These are phyloP conservation scores for Trichomonas gallinae DNA, from an alignment of 208 protist species.

Conservation along the genomic window DNA sequence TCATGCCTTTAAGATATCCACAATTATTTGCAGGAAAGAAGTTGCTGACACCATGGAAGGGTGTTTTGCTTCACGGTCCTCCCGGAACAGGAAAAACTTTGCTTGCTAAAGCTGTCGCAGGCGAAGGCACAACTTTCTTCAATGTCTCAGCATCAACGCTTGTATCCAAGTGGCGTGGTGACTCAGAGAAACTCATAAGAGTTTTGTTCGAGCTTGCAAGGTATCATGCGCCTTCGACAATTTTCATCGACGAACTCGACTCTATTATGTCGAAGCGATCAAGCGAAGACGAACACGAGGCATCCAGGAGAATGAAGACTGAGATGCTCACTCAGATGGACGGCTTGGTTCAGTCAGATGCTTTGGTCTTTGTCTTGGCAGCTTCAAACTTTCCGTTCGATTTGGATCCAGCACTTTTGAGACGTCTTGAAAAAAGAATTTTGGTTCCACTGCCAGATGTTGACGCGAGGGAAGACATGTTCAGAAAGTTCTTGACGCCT, in stretches of 20 bases:
- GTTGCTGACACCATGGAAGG: constrained; percentile 32
- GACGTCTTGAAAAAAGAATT: constrained; percentile 39
- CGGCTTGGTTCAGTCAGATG: constrained; percentile 24
- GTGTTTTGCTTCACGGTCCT: constrained; percentile 79
- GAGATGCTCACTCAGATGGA: constrained; percentile 45
- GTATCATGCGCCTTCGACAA: constrained; percentile 61
- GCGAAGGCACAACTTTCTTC: constrained; percentile 89
- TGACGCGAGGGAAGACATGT: constrained; percentile 17
- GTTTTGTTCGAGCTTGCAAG: constrained; percentile 69
- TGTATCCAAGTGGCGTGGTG: constrained; percentile 66
- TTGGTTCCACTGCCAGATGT: constrained; percentile 33
- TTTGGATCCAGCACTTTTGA: constrained; percentile 38
- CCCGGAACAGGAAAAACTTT: constrained; percentile 92
- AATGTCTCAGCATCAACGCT: constrained; percentile 72
- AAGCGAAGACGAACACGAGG: constrained; percentile 28
- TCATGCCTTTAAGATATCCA: constrained; percentile 30
- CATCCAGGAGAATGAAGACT: constrained; percentile 43
- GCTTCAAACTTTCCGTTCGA: constrained; percentile 45
- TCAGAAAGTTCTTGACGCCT: not conserved
- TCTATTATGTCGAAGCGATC: constrained; percentile 59
- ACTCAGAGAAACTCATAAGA: constrained; percentile 85
- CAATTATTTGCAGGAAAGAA: constrained; percentile 29
- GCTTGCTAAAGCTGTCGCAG: constrained; percentile 65
- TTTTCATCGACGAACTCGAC: constrained; percentile 79
- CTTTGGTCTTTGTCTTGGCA: constrained; percentile 38